Base-by-base conservation (phyloP, 441 rosid genomes). In the Adansonia rubrostipa region DNA sequence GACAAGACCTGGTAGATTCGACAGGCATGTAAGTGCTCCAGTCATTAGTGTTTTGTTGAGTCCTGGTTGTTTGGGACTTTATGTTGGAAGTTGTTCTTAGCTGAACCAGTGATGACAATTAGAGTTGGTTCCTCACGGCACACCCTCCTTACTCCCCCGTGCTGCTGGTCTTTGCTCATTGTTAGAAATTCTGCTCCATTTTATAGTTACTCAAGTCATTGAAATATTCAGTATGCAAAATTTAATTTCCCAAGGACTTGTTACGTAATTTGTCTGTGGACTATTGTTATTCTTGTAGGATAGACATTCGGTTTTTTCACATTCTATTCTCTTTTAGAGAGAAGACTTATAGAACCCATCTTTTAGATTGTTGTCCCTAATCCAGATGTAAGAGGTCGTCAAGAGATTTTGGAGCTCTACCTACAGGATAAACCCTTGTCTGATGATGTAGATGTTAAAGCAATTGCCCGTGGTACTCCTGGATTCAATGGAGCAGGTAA, bases 1-100 rank as follows among this genome's bases (percentile, higher is more conserved):
- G 92, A 96, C 98, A 76, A 92, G 99, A 86, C 99, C 98, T 80
- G 98, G 99, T 84, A 92, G 99, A 93, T 96, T 96, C 75, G 99
- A 96, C 82, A 87, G 98, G 79, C 99, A 91, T 92, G 99, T 94
- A 87, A 91, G 99, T 88, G 82, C 63, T 75, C 82, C 70, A 68
- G 15, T 75, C 50, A 48, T 63, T 42, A 73, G 40, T 57, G 54
- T 36, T 73, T 57, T 73, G 40, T 57, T 73, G 53, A 57, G 66
- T 19, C 76, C 58, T 57, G 36, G 66, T 13, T 51, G 11, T 73
- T 56, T 57, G 66, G 36, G n/a, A 73, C 54, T 57, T 57, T 40
- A 73, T 57, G 54, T 44, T 11, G 11, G 58, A 57, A 6, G 66
- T 57, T 73, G 15, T 57, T 73, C 65, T 42, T 42, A n/a, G 76